Conservation (phyloP, 225 moss, liverwort and hornwort genomes). For the Marchantia paleacea region DNA sequence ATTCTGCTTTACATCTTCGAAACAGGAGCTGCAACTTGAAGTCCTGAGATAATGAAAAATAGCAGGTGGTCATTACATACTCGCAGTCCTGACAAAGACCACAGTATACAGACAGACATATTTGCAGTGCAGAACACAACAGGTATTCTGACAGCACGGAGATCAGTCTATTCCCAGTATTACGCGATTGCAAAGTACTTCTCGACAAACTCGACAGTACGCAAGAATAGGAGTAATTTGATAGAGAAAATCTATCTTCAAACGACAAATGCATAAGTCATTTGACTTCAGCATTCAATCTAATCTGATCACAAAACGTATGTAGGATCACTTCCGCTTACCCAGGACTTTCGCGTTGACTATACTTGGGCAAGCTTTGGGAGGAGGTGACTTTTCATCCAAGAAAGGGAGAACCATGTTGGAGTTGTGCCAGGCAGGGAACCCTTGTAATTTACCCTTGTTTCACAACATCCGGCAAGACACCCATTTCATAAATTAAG, state of each 20-base stretch:
- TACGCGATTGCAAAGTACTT: no score
- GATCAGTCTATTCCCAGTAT: no score
- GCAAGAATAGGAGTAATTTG: neutral
- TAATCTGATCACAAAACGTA: neutral
- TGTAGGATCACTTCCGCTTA: slow-evolving; percentile 35
- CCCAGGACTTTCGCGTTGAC: slow-evolving; percentile 92
- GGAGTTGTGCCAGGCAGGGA: slow-evolving; percentile 83
- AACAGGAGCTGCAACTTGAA: slow-evolving; percentile 35
- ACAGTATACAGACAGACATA: neutral
- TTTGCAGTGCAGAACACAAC: neutral
- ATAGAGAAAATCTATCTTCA: neutral
- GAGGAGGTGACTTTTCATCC: slow-evolving; percentile 58
- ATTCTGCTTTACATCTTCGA: slow-evolving; percentile 25
- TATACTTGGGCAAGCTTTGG: slow-evolving; percentile 83
- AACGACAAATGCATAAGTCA: neutral
- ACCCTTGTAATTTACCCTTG: slow-evolving; percentile 81
- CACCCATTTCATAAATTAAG: neutral
- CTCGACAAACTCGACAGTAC: neutral
- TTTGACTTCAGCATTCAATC: neutral
- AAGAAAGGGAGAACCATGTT: slow-evolving; percentile 78
- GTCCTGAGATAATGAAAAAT: slow-evolving; percentile 14
- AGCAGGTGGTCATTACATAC: neutral
- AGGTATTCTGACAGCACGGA: no score
- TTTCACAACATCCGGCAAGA: neutral
- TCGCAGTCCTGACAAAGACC: neutral